Conservation (phyloP, 352 stramenopile species). For the Pythium chondricola region DNA sequence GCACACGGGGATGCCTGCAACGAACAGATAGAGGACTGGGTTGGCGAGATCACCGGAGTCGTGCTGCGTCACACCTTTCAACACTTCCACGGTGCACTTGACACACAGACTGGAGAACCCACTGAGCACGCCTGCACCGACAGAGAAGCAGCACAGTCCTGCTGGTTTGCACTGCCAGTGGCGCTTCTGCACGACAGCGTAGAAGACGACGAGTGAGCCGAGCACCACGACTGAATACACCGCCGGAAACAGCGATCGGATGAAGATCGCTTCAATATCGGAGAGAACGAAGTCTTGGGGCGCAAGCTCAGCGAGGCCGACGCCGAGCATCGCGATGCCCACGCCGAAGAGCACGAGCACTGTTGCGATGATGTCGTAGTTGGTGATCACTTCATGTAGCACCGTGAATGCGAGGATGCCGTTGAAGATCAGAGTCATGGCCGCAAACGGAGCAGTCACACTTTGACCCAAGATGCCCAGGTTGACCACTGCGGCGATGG, state of each 20-base stretch:
- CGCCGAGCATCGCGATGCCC: constrained; percentile 23
- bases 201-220: constrained; percentile 6
- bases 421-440: constrained; percentile 36
- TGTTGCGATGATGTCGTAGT: constrained; percentile 25
- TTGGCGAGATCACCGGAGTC: constrained; percentile 20
- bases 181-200: constrained; percentile 11
- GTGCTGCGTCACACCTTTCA: constrained; percentile 19
- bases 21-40: constrained; percentile 20
- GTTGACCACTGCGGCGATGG: constrained; percentile 29
- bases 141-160: constrained; percentile 24
- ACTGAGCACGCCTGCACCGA: constrained; percentile 26
- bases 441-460: constrained; percentile 30
- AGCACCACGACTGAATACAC: constrained; percentile 23
- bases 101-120: constrained; percentile 33
- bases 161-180: constrained; percentile 5
- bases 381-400: constrained; percentile 24
- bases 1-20: constrained; percentile 20
- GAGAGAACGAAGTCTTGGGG: constrained; percentile 17
- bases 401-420: constrained; percentile 24
- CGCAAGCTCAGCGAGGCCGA: constrained; percentile 17
- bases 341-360: constrained; percentile 29
- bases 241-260: constrained; percentile 17
- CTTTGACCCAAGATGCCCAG: constrained; percentile 32
- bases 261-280: constrained; percentile 21
- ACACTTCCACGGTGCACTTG: constrained; percentile 30